phyloP scores from a whole-genome alignment of 192 early-diverging fungal species.

The Dimargaris verticillata region DNA sequence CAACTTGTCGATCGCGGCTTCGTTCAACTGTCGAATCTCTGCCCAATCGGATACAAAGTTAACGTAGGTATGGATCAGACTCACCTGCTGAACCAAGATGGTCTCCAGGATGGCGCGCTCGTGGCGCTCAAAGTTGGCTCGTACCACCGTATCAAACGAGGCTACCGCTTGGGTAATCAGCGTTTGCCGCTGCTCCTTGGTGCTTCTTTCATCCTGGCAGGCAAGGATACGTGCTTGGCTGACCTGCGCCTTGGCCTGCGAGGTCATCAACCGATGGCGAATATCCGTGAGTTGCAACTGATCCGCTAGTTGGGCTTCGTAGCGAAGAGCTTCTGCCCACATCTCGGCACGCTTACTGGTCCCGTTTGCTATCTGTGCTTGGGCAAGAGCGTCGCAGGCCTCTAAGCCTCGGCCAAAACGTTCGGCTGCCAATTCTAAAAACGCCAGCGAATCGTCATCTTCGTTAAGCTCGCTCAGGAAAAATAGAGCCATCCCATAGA shows the following conservation, averaged over 20 bases:
- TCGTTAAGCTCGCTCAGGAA: constrained; percentile 23
- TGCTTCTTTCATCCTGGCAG: neutral
- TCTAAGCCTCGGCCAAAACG: constrained; percentile 21
- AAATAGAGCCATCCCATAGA: constrained; percentile 36
- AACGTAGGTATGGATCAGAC: constrained; percentile 3
- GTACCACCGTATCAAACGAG: neutral
- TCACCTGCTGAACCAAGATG: neutral
- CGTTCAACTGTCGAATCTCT: neutral
- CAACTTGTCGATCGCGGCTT: neutral
- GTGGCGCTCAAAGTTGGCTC: neutral
- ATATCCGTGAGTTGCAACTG: neutral
- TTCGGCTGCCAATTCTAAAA: constrained; percentile 18
- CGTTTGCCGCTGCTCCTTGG: neutral
- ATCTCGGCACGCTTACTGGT: neutral
- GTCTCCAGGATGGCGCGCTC: neutral
- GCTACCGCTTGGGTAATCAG: neutral
- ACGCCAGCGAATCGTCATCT: constrained; percentile 13
- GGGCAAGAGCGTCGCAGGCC: constrained; percentile 2
- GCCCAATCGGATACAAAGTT: neutral
- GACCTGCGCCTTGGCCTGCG: constrained; percentile 5
- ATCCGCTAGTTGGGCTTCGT: neutral
- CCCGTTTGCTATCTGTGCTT: no score
- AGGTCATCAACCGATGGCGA: neutral
- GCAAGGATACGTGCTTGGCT: constrained; percentile 4
- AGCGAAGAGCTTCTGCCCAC: no score